Base-by-base conservation (phyloP, 73 alveolate genomes). In the Paramecium pentaurelia region DNA sequence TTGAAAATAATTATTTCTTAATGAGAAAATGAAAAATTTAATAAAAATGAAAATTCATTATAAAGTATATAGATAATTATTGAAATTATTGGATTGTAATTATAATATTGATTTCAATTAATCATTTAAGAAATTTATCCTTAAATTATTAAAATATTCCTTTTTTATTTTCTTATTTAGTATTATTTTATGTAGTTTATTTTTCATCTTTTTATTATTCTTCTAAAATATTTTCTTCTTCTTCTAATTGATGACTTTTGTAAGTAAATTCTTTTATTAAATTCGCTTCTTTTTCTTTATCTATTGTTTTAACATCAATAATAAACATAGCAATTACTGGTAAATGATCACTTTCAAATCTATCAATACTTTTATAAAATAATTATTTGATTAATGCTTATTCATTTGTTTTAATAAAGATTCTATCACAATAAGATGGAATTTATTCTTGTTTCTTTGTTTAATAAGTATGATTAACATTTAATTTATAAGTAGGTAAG, bases 351-450 rank as follows among this genome's bases (percentile, higher is more conserved):
- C 91, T 80, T 8, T 80, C 91, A 25, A 12, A 44, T 45, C 71
- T 42, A 3, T 42, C 77, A 80, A 80, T 28, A 14, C 77, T 45
- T 42, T 47, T 80, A n/a, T 80, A 80, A 20, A 18, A 36, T 47
- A 80, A 36, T 80, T 45, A 27, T 36, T 80, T 80, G 14, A 36
- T 22, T 8, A 34, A 12, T 1, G 34, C 12, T 20, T 40, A 25
- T 80, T 49, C 91, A 32, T 45, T 49, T 20, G 73, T 27, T 25
- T 80, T 80, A 37, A 89, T 71, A n/a, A 89, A 89, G 8, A 98
- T 94, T 90, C 99, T 91, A 94, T 98, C 99, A 49, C 99, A 95
- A 97, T 98, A 98, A 11, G 99, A 95, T 16, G 99, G 99, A 25
- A 92, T 95, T 86, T 99, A 94, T 44, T 93, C 71, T 94, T 95